A percentile compares a stretch with the other conserved stretches of the same genome.
phyloP scores from a whole-genome alignment of 2,329 filamentous ascomycete species.

The Apiospora malaysiana region DNA sequence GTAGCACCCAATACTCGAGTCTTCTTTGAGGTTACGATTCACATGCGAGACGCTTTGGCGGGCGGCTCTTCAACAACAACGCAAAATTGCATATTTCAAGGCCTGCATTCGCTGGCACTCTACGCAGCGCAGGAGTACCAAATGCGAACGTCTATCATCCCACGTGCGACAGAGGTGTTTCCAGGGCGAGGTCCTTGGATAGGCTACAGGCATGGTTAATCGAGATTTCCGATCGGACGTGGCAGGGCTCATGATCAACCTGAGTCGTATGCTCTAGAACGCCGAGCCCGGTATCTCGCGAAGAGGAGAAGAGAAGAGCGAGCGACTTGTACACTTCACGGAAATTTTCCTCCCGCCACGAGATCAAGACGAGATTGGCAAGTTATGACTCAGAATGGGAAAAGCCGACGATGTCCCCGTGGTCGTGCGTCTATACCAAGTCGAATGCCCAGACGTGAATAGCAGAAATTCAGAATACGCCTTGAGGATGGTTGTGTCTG shows the following conservation, averaged over 20 bases:
- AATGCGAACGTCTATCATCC: not conserved
- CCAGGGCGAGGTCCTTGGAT: not conserved
- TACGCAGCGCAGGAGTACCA: too few relatives aligned
- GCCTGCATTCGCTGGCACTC: not conserved
- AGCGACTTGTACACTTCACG: not conserved
- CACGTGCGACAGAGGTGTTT: not conserved
- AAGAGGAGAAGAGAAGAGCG: not conserved
- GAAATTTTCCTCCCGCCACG: not conserved
- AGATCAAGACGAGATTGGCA: not conserved
- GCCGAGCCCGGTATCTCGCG: slow-evolving; percentile 9
- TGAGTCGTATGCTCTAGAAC: not conserved
- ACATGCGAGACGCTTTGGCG: not conserved
- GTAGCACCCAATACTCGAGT: not conserved
- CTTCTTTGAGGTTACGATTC: not conserved
- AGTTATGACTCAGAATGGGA: not conserved
- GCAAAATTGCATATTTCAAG: not conserved
- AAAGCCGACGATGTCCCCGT: not conserved
- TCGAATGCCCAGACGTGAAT: not conserved
- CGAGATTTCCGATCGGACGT: not conserved
- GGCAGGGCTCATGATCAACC: slow-evolving; percentile 8
- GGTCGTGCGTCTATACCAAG: not conserved
- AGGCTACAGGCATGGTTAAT: not conserved
- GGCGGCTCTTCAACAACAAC: not conserved
- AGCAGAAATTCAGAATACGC: not conserved
- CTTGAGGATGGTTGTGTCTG: not conserved